phyloP scores from a whole-genome alignment of 2,329 filamentous ascomycete genomes.

The Chalara sp. region DNA sequence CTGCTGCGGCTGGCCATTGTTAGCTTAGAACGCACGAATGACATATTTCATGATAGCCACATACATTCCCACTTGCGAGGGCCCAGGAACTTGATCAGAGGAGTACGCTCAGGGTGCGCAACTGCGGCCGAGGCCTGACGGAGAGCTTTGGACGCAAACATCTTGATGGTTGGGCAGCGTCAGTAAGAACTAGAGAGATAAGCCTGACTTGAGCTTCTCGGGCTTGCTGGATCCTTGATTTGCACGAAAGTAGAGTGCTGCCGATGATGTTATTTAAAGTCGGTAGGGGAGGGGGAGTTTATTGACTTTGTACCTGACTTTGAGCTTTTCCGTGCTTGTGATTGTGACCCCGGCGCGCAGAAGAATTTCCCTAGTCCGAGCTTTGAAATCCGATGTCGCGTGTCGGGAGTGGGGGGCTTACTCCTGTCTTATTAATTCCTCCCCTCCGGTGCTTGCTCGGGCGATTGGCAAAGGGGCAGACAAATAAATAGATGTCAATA shows the following conservation, averaged over 20 bases:
- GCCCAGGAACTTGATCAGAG: conserved; percentile 36
- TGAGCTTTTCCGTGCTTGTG: too few species aligned
- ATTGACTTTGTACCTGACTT: too few species aligned
- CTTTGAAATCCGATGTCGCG: too few species aligned
- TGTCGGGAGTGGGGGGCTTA: too few species aligned
- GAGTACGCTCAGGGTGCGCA: conserved; percentile 28
- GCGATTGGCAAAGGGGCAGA: too few species aligned
- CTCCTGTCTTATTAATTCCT: too few species aligned
- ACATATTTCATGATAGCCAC: conserved; percentile 7
- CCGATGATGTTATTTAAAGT: background rate
- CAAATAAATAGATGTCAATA: too few species aligned
- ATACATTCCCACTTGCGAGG: conserved; percentile 32
- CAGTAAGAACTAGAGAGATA: conserved; percentile 2
- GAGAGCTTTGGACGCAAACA: conserved; percentile 30
- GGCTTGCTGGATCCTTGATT: conserved; percentile 4
- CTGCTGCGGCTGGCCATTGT: conserved; percentile 38
- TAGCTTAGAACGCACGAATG: conserved; percentile 2
- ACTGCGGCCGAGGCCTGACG: conserved; percentile 24
- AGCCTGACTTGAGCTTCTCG: conserved; percentile 4
- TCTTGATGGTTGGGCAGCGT: conserved; percentile 11
- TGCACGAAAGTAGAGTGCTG: too few species aligned
- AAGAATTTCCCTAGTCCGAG: too few species aligned
- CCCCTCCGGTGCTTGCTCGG: too few species aligned
- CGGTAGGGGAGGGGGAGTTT: too few species aligned
- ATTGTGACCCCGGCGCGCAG: too few species aligned